A percentile compares a stretch with the other conserved stretches of the same genome.
Evolutionary conservation across 495 filamentous ascomycete genomes (phyloP).

Genomic region (Annulohypoxylon bovei): DNA sequence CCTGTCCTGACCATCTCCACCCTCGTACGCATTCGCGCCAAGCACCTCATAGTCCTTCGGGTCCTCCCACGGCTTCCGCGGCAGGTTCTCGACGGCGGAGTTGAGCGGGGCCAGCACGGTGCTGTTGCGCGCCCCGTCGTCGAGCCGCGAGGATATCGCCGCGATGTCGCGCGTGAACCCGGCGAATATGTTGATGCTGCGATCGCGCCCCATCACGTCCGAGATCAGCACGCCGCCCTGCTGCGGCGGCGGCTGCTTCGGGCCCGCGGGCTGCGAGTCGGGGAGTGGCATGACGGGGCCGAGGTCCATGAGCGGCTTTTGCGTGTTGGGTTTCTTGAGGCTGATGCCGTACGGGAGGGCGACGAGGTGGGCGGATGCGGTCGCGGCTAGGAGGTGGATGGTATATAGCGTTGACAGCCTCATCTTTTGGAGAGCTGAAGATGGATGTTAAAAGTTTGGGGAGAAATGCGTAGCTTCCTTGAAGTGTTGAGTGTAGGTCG

Average conservation of each 20-base stretch:
- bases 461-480: not conserved
- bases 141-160: slow-evolving; percentile 73
- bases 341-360: slow-evolving; percentile 31
- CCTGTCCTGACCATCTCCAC: slow-evolving; percentile 78
- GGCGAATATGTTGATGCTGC: slow-evolving; percentile 87
- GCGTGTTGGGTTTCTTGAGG: slow-evolving; percentile 22
- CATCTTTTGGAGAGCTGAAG: slow-evolving; percentile 29
- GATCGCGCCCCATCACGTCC: slow-evolving; percentile 85
- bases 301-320: slow-evolving; percentile 51
- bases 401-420: slow-evolving; percentile 21
- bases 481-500: slow-evolving; percentile 2
- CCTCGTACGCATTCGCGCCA: slow-evolving; percentile 83
- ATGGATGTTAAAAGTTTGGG: not conserved
- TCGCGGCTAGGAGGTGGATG: slow-evolving; percentile 28
- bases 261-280: slow-evolving; percentile 43
- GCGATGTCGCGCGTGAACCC: slow-evolving; percentile 85
- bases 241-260: slow-evolving; percentile 53
- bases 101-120: slow-evolving; percentile 93
- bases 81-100: slow-evolving; percentile 77
- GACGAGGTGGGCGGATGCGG: slow-evolving; percentile 31
- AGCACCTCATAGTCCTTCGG: slow-evolving; percentile 77
- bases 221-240: slow-evolving; percentile 69
- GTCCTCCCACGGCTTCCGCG: slow-evolving; percentile 95
- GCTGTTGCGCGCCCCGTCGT: slow-evolving; percentile 74
- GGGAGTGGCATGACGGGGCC: slow-evolving; percentile 51